Evolutionary conservation across 2,329 filamentous ascomycete species (phyloP).

Genomic region (Curvularia eragrostidis): DNA sequence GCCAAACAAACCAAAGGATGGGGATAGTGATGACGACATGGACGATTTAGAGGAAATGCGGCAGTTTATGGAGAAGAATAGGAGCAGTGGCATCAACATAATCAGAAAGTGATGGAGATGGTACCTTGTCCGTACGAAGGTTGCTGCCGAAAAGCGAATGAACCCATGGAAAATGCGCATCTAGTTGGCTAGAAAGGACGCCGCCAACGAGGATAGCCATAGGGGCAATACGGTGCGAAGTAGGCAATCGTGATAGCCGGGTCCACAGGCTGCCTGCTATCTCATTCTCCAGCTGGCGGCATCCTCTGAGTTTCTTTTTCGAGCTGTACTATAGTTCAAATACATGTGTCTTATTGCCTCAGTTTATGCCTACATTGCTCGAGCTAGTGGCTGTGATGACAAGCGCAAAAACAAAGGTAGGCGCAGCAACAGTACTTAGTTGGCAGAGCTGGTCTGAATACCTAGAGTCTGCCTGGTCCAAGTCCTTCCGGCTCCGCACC

Average conservation of each 20-base stretch:
- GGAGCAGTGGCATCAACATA: conserved; percentile 73
- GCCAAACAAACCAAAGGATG: conserved; percentile 12
- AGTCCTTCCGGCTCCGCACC: background rate
- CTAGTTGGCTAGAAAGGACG: background rate
- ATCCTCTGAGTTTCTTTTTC: background rate
- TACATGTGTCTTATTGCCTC: background rate
- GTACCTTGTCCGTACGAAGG: background rate
- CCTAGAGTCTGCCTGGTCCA: background rate
- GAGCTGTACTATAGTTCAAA: background rate
- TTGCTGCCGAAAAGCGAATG: too few species aligned
- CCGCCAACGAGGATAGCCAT: background rate
- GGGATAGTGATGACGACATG: conserved; percentile 43
- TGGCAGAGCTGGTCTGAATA: background rate
- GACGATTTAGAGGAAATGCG: conserved; percentile 51
- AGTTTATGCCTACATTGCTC: background rate
- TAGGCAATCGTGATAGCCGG: background rate
- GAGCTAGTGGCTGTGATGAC: background rate
- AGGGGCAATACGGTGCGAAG: background rate
- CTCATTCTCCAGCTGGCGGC: background rate
- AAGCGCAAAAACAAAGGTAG: background rate
- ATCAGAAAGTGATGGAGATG: conserved; percentile 60
- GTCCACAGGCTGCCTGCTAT: background rate
- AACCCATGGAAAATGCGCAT: background rate
- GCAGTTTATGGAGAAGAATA: conserved; percentile 45
- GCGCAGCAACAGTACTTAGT: too few species aligned